These are phyloP conservation scores for Mrakia frigida DNA, from an alignment of 768 basidiomycete species.

Conservation along the genomic window DNA sequence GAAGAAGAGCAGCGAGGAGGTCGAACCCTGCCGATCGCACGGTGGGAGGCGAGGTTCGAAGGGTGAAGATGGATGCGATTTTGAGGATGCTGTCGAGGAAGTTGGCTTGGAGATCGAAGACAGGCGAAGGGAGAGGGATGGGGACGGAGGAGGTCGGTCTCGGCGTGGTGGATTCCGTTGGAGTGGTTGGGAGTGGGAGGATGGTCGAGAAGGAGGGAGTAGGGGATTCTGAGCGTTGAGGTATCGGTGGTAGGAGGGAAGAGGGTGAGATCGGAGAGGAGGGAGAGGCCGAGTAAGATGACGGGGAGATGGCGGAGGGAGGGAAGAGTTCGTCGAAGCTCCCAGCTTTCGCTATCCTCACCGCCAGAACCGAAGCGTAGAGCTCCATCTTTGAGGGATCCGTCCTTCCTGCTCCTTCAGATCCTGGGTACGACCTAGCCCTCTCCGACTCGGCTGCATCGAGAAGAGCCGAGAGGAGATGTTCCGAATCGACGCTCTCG, in stretches of 20 bases:
- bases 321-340: constrained; percentile 14
- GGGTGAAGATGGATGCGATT: constrained; percentile 1
- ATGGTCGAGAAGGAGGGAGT: neutral
- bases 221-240: neutral
- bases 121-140: neutral
- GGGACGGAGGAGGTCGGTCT: neutral
- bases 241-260: neutral
- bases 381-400: neutral
- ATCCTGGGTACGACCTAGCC: neutral
- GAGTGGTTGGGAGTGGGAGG: neutral
- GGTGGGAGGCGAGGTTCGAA: neutral
- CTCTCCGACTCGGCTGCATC: neutral
- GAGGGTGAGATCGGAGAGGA: neutral
- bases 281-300: neutral
- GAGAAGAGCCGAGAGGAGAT: constrained; percentile 5
- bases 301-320: neutral
- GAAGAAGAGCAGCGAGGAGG: constrained; percentile 1
- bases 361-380: neutral
- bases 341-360: neutral
- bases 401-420: neutral
- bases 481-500: neutral
- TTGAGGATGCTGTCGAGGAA: constrained; percentile 19
- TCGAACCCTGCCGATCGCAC: constrained; percentile 17
- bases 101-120: neutral
- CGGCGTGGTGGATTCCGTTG: neutral